A percentile compares a stretch with the other conserved stretches of the same genome.
These are phyloP conservation scores for Pseudozyma tsukubaensis DNA, from an alignment of 1,284 basidiomycete genomes.

Conservation along the genomic window DNA sequence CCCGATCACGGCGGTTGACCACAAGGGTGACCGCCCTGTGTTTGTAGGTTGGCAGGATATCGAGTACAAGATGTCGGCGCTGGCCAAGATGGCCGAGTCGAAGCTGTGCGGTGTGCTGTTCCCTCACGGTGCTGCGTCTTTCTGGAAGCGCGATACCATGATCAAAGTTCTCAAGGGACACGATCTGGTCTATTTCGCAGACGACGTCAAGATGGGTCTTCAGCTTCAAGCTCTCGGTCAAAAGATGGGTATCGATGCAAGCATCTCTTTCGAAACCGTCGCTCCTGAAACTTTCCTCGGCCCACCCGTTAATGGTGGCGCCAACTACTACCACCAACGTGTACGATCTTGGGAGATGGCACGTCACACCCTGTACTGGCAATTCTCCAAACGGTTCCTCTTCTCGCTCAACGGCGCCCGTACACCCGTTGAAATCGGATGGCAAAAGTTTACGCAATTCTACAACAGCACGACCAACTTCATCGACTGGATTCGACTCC, in stretches of 20 bases:
- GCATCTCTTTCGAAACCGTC: slow-evolving; percentile 38
- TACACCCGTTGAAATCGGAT: slow-evolving; percentile 19
- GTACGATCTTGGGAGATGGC: slow-evolving; percentile 44
- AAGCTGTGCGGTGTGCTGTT: slow-evolving; percentile 35
- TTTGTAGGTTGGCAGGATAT: slow-evolving; percentile 48
- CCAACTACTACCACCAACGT: slow-evolving; percentile 41
- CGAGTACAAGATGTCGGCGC: slow-evolving; percentile 46
- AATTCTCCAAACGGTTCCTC: slow-evolving; percentile 37
- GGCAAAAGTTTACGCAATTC: slow-evolving; percentile 47
- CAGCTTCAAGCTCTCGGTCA: slow-evolving; percentile 34
- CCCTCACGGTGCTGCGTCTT: slow-evolving; percentile 38
- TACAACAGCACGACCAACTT: slow-evolving; percentile 42
- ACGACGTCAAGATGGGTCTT: slow-evolving; percentile 46
- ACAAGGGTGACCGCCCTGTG: slow-evolving; percentile 40
- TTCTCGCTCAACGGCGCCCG: slow-evolving; percentile 30
- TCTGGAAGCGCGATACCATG: slow-evolving; percentile 40
- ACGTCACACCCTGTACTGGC: slow-evolving; percentile 44
- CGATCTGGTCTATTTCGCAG: slow-evolving; percentile 43
- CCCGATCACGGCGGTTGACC: slow-evolving; percentile 39
- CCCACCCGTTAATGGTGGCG: slow-evolving; percentile 14
- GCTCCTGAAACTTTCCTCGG: slow-evolving; percentile 41
- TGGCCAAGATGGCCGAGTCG: slow-evolving; percentile 40
- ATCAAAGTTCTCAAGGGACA: slow-evolving; percentile 26
- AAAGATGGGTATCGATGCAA: slow-evolving; percentile 26
- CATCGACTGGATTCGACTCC: slow-evolving; percentile 46